Percentiles rank a stretch among this genome's conserved stretches.
These are phyloP conservation scores for Torulaspora globosa DNA, from an alignment of 1,139 yeast species.

Conservation along the genomic window DNA sequence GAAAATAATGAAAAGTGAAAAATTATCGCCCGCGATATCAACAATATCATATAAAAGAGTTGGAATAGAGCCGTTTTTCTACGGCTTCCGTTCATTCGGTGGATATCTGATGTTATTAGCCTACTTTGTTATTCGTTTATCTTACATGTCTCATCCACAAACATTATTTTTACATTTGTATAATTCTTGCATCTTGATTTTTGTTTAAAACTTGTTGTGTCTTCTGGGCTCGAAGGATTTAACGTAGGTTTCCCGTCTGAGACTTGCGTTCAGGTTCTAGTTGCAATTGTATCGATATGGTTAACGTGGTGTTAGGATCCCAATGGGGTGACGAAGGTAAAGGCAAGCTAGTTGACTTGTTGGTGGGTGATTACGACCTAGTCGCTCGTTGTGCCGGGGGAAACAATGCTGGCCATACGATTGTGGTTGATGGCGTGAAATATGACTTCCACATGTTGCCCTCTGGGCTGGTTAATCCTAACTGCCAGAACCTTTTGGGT, in stretches of 20 bases:
- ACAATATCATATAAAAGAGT: conserved; percentile 1
- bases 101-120: not conserved
- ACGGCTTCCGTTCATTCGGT: not conserved
- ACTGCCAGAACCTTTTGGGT: conserved; percentile 85
- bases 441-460: conserved; percentile 99
- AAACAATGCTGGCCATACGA: conserved; percentile 98
- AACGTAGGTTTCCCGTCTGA: conserved; percentile 4
- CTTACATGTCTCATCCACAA: not conserved
- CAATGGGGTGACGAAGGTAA: conserved; percentile 99
- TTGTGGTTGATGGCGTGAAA: conserved; percentile 80
- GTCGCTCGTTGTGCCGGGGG: conserved; percentile 99
- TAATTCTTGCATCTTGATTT: not conserved
- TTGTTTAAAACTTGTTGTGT: not conserved
- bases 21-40: not conserved
- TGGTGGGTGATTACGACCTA: conserved; percentile 90
- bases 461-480: conserved; percentile 90
- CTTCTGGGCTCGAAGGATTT: not conserved
- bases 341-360: conserved; percentile 90
- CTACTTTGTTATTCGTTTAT: not conserved
- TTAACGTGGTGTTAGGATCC: conserved; percentile 83
- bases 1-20: not conserved
- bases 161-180: not conserved
- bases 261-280: conserved; percentile 6
- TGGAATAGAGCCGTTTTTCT: conserved; percentile 2
- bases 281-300: conserved; percentile 30